These are phyloP conservation scores for Bipolaris bicolor DNA, from an alignment of 2,329 filamentous ascomycete species.

Conservation along the genomic window DNA sequence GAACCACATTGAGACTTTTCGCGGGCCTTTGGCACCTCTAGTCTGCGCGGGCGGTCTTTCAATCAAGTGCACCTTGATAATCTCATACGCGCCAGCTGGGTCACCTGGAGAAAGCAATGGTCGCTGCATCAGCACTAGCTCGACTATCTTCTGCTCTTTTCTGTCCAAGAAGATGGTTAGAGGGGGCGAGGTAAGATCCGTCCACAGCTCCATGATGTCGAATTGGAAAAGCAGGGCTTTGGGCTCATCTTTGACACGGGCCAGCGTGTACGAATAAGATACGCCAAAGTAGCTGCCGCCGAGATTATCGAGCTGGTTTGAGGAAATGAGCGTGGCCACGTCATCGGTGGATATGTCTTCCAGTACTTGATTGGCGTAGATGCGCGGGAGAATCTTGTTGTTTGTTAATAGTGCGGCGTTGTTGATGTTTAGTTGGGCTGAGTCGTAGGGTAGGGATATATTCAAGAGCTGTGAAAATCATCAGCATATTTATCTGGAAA, in stretches of 20 bases:
- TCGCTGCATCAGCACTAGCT: conserved; percentile 35
- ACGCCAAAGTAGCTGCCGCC: conserved; percentile 37
- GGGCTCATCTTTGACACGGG: conserved; percentile 19
- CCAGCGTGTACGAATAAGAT: conserved; percentile 38
- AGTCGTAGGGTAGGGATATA: conserved; percentile 38
- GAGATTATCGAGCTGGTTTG: conserved; percentile 29
- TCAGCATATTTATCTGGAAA: background rate
- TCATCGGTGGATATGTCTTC: conserved; percentile 25
- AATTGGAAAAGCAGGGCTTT: conserved; percentile 37
- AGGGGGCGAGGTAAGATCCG: conserved; percentile 20
- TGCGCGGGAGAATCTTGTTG: conserved; percentile 27
- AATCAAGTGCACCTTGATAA: conserved; percentile 29
- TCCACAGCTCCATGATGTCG: conserved; percentile 36
- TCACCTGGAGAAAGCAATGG: conserved; percentile 35
- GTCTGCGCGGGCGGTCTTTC: conserved; percentile 7
- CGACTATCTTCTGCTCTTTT: conserved; percentile 34
- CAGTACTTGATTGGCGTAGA: conserved; percentile 41
- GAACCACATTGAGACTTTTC: conserved; percentile 31
- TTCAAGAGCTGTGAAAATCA: conserved; percentile 33
- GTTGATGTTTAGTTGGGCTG: conserved; percentile 36
- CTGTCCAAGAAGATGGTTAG: conserved; percentile 23
- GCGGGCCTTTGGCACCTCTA: background rate
- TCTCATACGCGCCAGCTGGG: conserved; percentile 27
- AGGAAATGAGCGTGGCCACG: conserved; percentile 24
- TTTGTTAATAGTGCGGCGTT: conserved; percentile 27